Evolutionary conservation across 352 stramenopile genomes (phyloP), one percentile per base, ranked within the genome.

Genomic region (Phytopythium oedochilum): DNA sequence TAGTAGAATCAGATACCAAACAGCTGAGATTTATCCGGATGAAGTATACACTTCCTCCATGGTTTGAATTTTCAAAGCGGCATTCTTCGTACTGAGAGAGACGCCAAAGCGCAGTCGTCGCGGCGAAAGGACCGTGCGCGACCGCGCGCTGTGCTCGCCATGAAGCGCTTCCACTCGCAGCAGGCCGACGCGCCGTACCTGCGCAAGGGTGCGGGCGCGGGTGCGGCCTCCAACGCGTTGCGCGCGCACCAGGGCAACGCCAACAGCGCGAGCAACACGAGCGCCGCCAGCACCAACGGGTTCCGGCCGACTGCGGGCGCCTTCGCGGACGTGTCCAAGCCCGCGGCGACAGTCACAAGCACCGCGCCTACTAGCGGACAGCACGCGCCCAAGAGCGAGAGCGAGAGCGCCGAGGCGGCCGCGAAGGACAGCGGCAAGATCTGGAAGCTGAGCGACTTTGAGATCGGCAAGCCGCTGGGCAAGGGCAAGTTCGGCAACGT

Each of bases 401-500:
- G 31, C 25, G 54, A 40, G 12, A 57, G 60, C 31, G 40, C 48
- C 20, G 40, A 47, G 4, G 23, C 11, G 0, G 22, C 11, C 22
- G 22, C 40, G 23, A 12, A 11, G 45, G 44, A 44, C 15, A 39
- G 9, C 22, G 66, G 63, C 45, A 86, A 85, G 65, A 90, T 71
- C 35, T 97, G 92, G 96, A 97, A 88, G 50, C 71, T 99, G 23
- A 89, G 88, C 57, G 98, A 99, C 74, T 99, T 99, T 89, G 97
- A 99, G 59, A 99, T 99, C 61, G 98, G 97, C 40, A 98, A 98
- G 55, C 96, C 96, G 1, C 82, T 99, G 32, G 97, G 97, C 9
- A 90, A 95, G 34, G 98, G 97, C 53, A 99, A 99, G 68, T 99
- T 99, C 68, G 97, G 97, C 45, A 96, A 95, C 55, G 98, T 99